These are phyloP conservation scores for Colletotrichum sojae DNA, from an alignment of 2,329 filamentous ascomycete species.

Conservation along the genomic window DNA sequence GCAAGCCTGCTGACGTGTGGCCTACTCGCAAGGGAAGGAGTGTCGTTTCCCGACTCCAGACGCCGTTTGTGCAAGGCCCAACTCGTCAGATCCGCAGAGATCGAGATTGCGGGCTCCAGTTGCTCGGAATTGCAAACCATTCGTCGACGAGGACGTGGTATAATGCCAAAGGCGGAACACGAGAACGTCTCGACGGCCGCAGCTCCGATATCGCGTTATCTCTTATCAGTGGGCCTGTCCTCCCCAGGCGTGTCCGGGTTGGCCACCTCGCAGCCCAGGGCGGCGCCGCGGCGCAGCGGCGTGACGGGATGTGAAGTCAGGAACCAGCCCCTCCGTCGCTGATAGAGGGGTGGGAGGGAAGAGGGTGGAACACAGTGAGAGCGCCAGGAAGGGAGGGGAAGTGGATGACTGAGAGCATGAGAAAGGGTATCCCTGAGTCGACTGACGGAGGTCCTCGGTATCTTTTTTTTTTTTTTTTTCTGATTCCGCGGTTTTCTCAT, in stretches of 20 bases:
- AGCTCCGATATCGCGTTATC: conserved; percentile 39
- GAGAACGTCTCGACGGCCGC: conserved; percentile 25
- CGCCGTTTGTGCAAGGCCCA: no score
- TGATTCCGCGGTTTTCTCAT: no score
- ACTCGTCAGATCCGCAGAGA: background rate
- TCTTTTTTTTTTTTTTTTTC: background rate
- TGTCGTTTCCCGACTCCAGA: no score
- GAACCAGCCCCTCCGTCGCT: conserved; percentile 37
- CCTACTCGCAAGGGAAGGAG: no score
- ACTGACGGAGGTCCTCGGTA: background rate
- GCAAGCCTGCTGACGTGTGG: no score
- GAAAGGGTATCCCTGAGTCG: background rate
- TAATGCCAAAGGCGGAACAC: conserved; percentile 19
- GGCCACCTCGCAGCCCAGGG: background rate
- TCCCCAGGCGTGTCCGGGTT: background rate
- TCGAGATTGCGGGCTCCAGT: background rate
- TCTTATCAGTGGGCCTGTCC: conserved; percentile 32
- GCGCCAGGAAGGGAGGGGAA: conserved; percentile 1
- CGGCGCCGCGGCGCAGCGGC: conserved; percentile 12
- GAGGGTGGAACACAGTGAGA: conserved; percentile 13
- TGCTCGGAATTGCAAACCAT: background rate
- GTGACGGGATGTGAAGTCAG: conserved; percentile 27
- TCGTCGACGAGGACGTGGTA: conserved; percentile 5
- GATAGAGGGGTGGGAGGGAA: conserved; percentile 9
- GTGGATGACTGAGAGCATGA: background rate